Conservation (phyloP, 1,284 basidiomycete species). For the Trichosporon faecale region DNA sequence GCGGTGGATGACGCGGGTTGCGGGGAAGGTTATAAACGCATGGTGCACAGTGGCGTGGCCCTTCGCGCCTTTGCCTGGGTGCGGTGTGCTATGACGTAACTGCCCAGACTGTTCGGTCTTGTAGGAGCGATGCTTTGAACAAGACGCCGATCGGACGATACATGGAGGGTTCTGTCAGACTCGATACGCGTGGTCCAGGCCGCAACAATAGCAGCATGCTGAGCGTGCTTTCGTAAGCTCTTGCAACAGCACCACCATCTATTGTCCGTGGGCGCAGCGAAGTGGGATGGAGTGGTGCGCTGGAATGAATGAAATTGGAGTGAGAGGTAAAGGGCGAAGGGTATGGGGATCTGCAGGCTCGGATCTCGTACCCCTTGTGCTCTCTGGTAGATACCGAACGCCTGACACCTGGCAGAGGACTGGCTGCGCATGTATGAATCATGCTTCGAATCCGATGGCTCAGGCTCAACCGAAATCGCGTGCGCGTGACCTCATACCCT, state of each 20-base stretch:
- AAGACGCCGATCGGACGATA: neutral
- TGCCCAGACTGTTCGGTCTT: neutral
- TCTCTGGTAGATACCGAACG: too few species aligned
- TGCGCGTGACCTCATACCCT: constrained; percentile 1
- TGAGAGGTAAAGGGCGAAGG: neutral
- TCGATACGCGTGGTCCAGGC: neutral
- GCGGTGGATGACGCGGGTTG: neutral
- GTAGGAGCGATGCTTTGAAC: neutral
- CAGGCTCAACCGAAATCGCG: constrained; percentile 1
- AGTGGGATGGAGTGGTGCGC: neutral
- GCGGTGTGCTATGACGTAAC: neutral
- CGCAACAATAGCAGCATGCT: neutral
- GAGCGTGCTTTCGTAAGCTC: neutral
- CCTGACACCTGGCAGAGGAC: neutral
- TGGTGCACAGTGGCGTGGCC: neutral
- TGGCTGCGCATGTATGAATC: neutral
- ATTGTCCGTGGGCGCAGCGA: neutral
- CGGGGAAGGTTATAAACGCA: neutral
- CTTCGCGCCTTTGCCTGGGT: neutral
- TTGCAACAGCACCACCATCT: neutral
- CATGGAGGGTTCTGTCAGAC: neutral
- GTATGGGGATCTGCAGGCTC: neutral
- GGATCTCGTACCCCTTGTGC: neutral
- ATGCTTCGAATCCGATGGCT: neutral
- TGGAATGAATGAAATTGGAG: neutral